These are phyloP conservation scores for Fraxinus velutina DNA, from an alignment of 305 asterid species.

Conservation along the genomic window DNA sequence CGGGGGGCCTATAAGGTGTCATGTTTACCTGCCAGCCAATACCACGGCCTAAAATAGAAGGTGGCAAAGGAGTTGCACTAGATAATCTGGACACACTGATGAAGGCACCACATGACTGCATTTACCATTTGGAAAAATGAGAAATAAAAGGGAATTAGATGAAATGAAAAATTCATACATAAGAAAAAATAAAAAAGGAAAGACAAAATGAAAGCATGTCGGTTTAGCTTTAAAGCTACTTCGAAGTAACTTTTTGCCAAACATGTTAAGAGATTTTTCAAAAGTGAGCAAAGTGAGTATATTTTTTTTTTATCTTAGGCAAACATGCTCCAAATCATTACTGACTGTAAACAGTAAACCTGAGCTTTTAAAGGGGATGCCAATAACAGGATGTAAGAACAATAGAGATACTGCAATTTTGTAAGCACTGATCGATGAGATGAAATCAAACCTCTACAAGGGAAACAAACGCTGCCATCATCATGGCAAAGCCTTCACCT, in stretches of 20 bases:
- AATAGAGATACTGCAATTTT: neutral
- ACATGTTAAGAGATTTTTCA: neutral
- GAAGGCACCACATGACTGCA: slow-evolving; percentile 54
- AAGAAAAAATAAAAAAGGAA: neutral
- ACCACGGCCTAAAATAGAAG: slow-evolving; percentile 57
- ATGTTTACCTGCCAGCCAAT: slow-evolving; percentile 55
- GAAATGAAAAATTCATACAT: neutral
- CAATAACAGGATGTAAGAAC: neutral
- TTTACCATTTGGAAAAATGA: slow-evolving; percentile 1
- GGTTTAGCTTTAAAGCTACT: neutral
- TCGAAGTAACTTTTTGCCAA: neutral
- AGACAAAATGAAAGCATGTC: neutral
- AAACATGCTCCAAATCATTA: neutral
- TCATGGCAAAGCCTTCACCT: slow-evolving; percentile 65
- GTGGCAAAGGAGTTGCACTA: slow-evolving; percentile 55
- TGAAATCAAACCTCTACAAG: slow-evolving; percentile 44
- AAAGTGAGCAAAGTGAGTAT: neutral
- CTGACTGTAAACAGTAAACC: neutral
- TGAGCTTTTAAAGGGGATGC: neutral
- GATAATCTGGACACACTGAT: slow-evolving; percentile 40
- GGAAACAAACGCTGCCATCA: slow-evolving; percentile 62
- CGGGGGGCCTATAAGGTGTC: neutral
- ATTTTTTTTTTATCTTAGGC: neutral
- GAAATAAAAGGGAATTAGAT: neutral
- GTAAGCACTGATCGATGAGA: neutral